These are phyloP conservation scores for Baudoinia panamericana DNA, from an alignment of 495 filamentous ascomycete species.

Conservation along the genomic window DNA sequence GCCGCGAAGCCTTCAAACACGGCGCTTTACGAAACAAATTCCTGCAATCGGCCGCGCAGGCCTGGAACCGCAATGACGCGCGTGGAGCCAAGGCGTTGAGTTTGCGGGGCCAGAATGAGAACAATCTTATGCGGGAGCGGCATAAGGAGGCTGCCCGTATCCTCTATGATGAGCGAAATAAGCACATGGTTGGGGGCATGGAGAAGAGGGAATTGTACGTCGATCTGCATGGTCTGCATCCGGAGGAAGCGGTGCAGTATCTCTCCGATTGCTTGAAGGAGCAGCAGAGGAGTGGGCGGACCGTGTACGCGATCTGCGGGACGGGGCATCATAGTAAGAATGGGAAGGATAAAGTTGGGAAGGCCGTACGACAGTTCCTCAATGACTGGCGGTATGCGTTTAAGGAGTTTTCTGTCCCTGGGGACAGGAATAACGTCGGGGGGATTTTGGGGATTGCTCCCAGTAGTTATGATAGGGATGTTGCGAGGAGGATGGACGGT, in stretches of 20 bases:
- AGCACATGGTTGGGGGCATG: conserved; percentile 33
- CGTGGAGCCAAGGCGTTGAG: conserved; percentile 90
- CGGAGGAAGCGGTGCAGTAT: conserved; percentile 93
- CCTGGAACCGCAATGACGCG: conserved; percentile 98
- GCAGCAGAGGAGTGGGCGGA: conserved; percentile 42
- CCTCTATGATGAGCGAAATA: conserved; percentile 91
- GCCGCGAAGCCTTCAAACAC: conserved; percentile 90
- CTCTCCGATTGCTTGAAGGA: conserved; percentile 75
- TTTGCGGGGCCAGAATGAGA: conserved; percentile 88
- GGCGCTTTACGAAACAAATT: conserved; percentile 94
- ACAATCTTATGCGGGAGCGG: conserved; percentile 91
- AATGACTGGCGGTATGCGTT: conserved; percentile 95
- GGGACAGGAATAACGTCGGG: conserved; percentile 78
- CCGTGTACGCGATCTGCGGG: conserved; percentile 90
- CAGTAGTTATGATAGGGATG: conserved; percentile 66
- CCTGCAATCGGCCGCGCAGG: conserved; percentile 93
- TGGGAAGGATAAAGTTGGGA: conserved; percentile 96
- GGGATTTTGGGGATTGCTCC: conserved; percentile 93
- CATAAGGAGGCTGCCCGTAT: conserved; percentile 87
- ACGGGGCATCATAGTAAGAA: conserved; percentile 97
- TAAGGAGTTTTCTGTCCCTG: conserved; percentile 89
- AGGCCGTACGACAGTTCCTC: conserved; percentile 77
- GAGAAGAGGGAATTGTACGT: conserved; percentile 63
- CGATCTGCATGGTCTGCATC: conserved; percentile 90
- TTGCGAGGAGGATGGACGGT: conserved; percentile 30